Conservation (phyloP, 805 yeast genomes). For the Candida sanyiensis region DNA sequence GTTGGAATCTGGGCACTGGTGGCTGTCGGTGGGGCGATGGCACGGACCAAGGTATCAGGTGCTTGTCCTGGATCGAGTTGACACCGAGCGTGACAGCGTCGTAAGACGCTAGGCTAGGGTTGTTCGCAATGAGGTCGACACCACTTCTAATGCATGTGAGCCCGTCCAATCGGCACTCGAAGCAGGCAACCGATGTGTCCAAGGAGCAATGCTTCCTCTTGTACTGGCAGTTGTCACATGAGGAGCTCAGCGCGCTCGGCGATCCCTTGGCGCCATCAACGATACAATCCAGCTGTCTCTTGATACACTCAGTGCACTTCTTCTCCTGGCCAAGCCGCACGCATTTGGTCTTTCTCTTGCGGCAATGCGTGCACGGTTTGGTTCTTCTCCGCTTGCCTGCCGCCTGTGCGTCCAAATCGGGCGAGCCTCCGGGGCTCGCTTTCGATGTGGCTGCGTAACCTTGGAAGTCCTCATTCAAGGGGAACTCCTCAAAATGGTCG, state of each 20-base stretch:
- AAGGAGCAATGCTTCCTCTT: constrained; percentile 15
- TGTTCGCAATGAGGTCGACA: not conserved
- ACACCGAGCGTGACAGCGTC: not conserved
- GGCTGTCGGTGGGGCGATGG: no score
- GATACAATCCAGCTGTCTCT: constrained; percentile 28
- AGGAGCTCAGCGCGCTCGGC: not conserved
- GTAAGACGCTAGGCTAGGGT: not conserved
- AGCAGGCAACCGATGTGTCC: constrained; percentile 11
- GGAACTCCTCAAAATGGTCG: constrained; percentile 11
- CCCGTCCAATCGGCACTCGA: constrained; percentile 15
- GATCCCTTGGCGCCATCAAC: constrained; percentile 8
- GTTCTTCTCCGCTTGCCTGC: constrained; percentile 21
- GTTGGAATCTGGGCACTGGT: not conserved
- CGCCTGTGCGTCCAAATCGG: constrained; percentile 1
- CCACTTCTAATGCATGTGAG: constrained; percentile 5
- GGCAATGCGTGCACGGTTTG: constrained; percentile 34
- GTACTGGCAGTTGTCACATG: constrained; percentile 12
- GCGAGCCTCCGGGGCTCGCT: not conserved
- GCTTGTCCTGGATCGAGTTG: constrained; percentile 1
- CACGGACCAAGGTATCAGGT: constrained; percentile 1
- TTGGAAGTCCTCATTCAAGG: constrained; percentile 13
- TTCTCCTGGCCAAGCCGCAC: constrained; percentile 20
- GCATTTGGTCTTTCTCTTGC: constrained; percentile 33
- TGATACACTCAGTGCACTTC: constrained; percentile 28
- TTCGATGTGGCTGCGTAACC: constrained; percentile 10